Base-by-base conservation (phyloP, 2,329 filamentous ascomycete genomes). In the Colletotrichum echinochloae region DNA sequence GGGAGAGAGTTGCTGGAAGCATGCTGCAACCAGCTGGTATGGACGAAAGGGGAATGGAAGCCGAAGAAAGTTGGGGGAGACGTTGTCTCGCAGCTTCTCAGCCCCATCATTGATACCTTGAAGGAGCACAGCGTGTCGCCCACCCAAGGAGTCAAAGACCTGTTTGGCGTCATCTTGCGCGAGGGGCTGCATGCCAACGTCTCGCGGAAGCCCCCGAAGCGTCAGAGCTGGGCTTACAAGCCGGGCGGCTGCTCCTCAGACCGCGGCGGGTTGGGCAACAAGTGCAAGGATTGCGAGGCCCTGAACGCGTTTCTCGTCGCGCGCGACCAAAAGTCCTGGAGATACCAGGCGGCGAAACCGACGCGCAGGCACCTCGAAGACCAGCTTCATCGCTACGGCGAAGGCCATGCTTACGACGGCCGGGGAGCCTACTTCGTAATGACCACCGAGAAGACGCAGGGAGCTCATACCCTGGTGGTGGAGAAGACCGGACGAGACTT, bases 401-500 rank as follows among this genome's bases (percentile, higher is more conserved):
- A 18, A 7, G 16, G 48, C 48, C 16, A 33, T 5, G 3, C n/a
- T 23, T 48, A 3, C 16, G 26, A 18, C 8, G 26, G 26, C 26
- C 14, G 11, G 9, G 5, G 5, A n/a, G 20, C 5, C 2, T 44
- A 12, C 30, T 65, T 59, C 39, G 16, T 11, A 18, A n/a, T 51
- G 5, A 44, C 11, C 12, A 60, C 20, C 14, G 33, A 65, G 3
- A 11, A 18, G 37, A 37, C 51, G 18, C 9, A 9, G n/a, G 28
- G 51, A n/a, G 3, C 18, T 20, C 30, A 35, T 14, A 14, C 51
- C 11, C 33, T 54, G 9, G 51, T 35, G 11, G 51, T 54, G 28
- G 28, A 49, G 26, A 65, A 65, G 62, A 65, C 54, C 5, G 54
- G 54, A 14, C 30, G 18, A 51, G 62, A 51, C 26, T 23, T 41